phyloP scores from a whole-genome alignment of 352 stramenopile genomes.

The Pythium sp. region DNA sequence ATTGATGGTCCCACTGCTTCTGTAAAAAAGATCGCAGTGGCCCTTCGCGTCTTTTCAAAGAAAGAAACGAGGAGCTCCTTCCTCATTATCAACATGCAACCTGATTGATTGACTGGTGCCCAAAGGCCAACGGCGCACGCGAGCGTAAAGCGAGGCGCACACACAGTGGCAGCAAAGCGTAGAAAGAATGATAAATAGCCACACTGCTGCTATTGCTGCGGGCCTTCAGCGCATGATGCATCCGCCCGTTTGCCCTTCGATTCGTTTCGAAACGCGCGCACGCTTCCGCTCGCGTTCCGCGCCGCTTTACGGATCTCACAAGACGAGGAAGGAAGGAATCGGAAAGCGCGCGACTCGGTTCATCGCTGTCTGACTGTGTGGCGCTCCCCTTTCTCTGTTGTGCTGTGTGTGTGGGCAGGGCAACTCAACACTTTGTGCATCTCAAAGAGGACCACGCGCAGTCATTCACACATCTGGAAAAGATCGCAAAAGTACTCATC shows the following conservation, averaged over 20 bases:
- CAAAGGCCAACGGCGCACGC: too few relatives aligned
- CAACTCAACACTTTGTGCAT: too few relatives aligned
- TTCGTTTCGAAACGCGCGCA: conserved; percentile 4
- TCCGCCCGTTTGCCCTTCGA: not conserved
- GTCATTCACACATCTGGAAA: not conserved
- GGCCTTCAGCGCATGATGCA: too few relatives aligned
- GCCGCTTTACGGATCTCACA: not conserved
- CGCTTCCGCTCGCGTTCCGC: not conserved
- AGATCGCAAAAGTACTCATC: not conserved
- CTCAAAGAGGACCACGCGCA: too few relatives aligned
- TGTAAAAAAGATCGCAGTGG: not conserved
- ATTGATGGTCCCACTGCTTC: not conserved
- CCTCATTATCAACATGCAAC: not conserved
- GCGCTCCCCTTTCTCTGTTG: too few relatives aligned
- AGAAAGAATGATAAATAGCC: not conserved
- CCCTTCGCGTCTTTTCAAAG: not conserved
- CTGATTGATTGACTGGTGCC: too few relatives aligned
- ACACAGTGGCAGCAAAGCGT: not conserved
- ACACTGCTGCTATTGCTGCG: not conserved
- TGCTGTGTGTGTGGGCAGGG: not conserved
- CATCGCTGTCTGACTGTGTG: too few relatives aligned
- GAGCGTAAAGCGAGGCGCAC: not conserved
- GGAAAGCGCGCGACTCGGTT: too few relatives aligned
- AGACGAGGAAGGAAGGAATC: too few relatives aligned
- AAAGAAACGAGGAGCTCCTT: not conserved